These are phyloP conservation scores for Clarireedia monteithiana DNA, from an alignment of 2,329 filamentous ascomycete genomes.

Conservation along the genomic window DNA sequence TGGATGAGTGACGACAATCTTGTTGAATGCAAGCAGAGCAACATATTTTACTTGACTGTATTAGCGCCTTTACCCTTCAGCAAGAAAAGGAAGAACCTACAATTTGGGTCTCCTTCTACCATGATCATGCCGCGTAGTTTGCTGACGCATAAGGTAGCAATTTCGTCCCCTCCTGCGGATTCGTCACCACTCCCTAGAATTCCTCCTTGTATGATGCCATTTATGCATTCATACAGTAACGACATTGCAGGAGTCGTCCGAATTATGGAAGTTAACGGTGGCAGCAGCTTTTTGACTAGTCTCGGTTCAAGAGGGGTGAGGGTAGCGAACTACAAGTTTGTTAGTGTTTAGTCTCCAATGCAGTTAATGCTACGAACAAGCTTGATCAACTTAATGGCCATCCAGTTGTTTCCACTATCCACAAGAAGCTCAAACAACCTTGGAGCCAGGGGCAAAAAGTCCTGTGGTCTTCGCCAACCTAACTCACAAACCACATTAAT, in stretches of 20 bases:
- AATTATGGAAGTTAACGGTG: slow-evolving; percentile 86
- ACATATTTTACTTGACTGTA: slow-evolving; percentile 78
- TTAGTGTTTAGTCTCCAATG: slow-evolving; percentile 56
- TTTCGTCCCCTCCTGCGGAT: slow-evolving; percentile 76
- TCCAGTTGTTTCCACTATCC: slow-evolving; percentile 95
- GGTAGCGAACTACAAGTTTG: slow-evolving; percentile 69
- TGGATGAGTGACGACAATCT: slow-evolving; percentile 83
- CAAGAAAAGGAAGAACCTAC: slow-evolving; percentile 43
- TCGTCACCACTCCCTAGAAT: slow-evolving; percentile 80
- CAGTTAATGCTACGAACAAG: slow-evolving; percentile 48
- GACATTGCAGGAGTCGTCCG: slow-evolving; percentile 96
- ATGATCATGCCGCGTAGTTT: slow-evolving; percentile 93
- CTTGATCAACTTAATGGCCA: slow-evolving; percentile 99
- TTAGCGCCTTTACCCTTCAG: too few species aligned
- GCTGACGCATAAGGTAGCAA: slow-evolving; percentile 83
- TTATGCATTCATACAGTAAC: slow-evolving; percentile 96
- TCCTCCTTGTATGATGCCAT: slow-evolving; percentile 93
- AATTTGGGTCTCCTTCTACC: slow-evolving; percentile 85
- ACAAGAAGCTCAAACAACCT: slow-evolving; percentile 88
- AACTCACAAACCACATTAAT: slow-evolving; percentile 96
- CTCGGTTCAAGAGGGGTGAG: slow-evolving; percentile 88
- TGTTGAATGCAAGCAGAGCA: slow-evolving; percentile 88
- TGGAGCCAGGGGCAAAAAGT: slow-evolving; percentile 87
- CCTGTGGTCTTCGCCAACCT: slow-evolving; percentile 85
- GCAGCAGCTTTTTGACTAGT: slow-evolving; percentile 81